phyloP scores from a whole-genome alignment of 768 basidiomycete genomes.

The Nevesoporus exiguus region DNA sequence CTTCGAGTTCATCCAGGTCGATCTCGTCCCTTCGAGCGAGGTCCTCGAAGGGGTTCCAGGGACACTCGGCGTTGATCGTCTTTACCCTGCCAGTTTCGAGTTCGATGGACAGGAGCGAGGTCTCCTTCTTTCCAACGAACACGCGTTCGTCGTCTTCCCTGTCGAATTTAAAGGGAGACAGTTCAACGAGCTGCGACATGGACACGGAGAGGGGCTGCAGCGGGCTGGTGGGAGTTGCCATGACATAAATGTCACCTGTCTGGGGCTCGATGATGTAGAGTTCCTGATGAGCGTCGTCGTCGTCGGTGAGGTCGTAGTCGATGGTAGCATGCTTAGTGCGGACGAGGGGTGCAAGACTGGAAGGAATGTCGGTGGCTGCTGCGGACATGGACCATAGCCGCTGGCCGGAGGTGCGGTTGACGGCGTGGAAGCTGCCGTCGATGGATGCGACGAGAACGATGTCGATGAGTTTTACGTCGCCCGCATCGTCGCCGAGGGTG shows the following conservation, averaged over 20 bases:
- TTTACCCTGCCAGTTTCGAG: constrained; percentile 79
- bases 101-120: constrained; percentile 70
- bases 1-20: constrained; percentile 61
- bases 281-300: constrained; percentile 54
- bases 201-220: constrained; percentile 88
- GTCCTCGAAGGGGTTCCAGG: constrained; percentile 67
- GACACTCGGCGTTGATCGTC: constrained; percentile 73
- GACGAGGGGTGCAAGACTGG: constrained; percentile 69
- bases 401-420: constrained; percentile 82
- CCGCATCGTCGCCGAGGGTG: constrained; percentile 13
- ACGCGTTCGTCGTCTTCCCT: constrained; percentile 55
- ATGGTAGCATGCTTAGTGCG: constrained; percentile 61
- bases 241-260: constrained; percentile 89
- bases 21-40: constrained; percentile 40
- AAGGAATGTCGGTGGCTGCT: constrained; percentile 43
- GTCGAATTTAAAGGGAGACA: constrained; percentile 77
- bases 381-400: constrained; percentile 87
- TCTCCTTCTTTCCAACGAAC: constrained; percentile 91
- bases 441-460: constrained; percentile 89
- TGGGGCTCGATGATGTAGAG: constrained; percentile 94
- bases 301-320: constrained; percentile 55
- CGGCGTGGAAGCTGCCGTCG: constrained; percentile 91
- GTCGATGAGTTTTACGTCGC: constrained; percentile 67
- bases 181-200: constrained; percentile 88
- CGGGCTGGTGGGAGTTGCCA: constrained; percentile 61